Base-by-base conservation (phyloP, 1,284 basidiomycete genomes). In the Ustilago hordei region DNA sequence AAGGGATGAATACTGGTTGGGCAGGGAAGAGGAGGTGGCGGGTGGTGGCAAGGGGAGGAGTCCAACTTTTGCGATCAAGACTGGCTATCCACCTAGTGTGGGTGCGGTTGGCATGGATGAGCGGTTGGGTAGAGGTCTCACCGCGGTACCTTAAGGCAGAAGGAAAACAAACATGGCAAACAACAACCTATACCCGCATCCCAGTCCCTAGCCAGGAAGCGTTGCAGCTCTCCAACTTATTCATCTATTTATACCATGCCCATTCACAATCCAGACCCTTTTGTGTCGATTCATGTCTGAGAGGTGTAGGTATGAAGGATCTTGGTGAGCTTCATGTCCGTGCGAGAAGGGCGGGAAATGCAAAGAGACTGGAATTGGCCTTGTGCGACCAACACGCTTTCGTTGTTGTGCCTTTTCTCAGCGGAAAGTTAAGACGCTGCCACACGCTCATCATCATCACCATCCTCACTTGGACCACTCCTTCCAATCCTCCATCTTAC, bases 1-100 rank as follows among this genome's bases (percentile, higher is more conserved):
- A 83, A 88, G 93, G 48, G 96, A 98, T 88, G 91, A 94, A 85
- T 97, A 74, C 61, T 66, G 64, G 47, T 41, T 67, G 41, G 60
- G 38, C 0, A 64, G 59, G 50, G 58, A 57, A 3, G 61, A 64
- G 50, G 58, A 57, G 4, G 60, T 62, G 9, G 60, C 60, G 4
- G 39, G 35, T 17, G 38, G 19, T 2, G 54, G 19, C 8, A 55
- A 39, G 23, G 39, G 38, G 13, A 58, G 78, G 11, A 76, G 73
- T 50, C 75, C 79, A 9, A 74, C 68, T 12, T 80, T 80, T 73
- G 79, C 79, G 7, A 59, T 73, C 34, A 62, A 69, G 54, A 76
- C 66, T 2, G 79, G 79, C 3, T 80, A 69, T 45, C 75, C 79
- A 12, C 79, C 79, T 8, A 79, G 67, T 55, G 60, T 75, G 50